phyloP scores from a whole-genome alignment of 2,329 filamentous ascomycete genomes.

The Fusarium mangiferae region DNA sequence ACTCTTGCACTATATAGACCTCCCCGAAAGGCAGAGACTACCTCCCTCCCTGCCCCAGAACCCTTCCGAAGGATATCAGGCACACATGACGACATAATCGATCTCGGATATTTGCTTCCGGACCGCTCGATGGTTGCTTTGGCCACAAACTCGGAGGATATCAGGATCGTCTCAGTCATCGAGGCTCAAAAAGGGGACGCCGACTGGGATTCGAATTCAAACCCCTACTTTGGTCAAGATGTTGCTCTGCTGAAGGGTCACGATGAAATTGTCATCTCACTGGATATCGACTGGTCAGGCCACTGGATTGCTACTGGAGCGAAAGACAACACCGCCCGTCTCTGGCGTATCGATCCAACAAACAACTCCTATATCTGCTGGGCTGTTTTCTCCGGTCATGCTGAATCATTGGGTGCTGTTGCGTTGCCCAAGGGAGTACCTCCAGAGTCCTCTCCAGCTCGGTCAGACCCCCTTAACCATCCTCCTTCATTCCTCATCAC shows the following conservation, averaged over 20 bases:
- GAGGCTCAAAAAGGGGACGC: slow-evolving; percentile 47
- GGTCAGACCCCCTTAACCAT: slow-evolving; percentile 77
- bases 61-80: slow-evolving; percentile 86
- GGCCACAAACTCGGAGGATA: slow-evolving; percentile 94
- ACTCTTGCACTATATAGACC: slow-evolving; percentile 78
- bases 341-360: slow-evolving; percentile 87
- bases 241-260: slow-evolving; percentile 88
- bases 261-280: slow-evolving; percentile 92
- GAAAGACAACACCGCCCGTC: slow-evolving; percentile 92
- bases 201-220: slow-evolving; percentile 41
- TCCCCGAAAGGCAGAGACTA: slow-evolving; percentile 53
- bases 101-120: slow-evolving; percentile 85
- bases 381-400: slow-evolving; percentile 87
- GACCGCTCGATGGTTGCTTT: slow-evolving; percentile 86
- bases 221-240: slow-evolving; percentile 87
- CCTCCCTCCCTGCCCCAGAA: slow-evolving; percentile 53
- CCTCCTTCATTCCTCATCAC: slow-evolving; percentile 89
- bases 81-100: slow-evolving; percentile 97
- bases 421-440: slow-evolving; percentile 79
- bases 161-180: slow-evolving; percentile 82
- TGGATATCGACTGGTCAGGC: slow-evolving; percentile 96
- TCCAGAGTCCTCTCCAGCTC: slow-evolving; percentile 73
- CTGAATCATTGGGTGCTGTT: slow-evolving; percentile 92
- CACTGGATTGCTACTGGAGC: slow-evolving; percentile 96
- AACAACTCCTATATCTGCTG: slow-evolving; percentile 82